Evolutionary conservation across 768 basidiomycete genomes (phyloP), one percentile per base, ranked within the genome.

Genomic region (Plicaturopsis crispa): DNA sequence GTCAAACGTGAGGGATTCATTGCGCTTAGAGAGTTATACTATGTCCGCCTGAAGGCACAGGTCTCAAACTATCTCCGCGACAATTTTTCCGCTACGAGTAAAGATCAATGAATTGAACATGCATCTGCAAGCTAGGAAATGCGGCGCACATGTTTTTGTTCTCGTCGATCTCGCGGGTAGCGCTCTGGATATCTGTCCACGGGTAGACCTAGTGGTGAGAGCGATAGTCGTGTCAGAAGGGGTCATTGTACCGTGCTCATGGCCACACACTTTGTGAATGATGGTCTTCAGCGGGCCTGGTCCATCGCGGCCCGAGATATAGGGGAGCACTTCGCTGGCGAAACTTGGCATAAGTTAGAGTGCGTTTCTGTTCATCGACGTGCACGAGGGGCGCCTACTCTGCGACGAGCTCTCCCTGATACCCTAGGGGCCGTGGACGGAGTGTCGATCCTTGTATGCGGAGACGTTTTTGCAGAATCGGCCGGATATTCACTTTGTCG

Each of bases 391-490:
- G 18, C 6, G 50, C 66, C 35, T 44, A 79, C 83, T 67, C 69
- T 31, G 59, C 54, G 39, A 87, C 71, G 35, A 94, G 66, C 16
- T 83, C 72, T 3, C 73, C 68, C 58, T 96, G 90, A 57, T 94
- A 96, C 45, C 71, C 65, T n/a, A 67, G 50, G 18, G 75, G 72
- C 32, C 88, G 77, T 21, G 82, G 76, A 17, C 91, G 78, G 21
- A 96, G 64, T 2, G 90, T 94, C 16, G 88, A 87, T 16, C 92
- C 91, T 58, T 90, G 81, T 36, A 97, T 81, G 18, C 80, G 78
- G 36, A 96, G 74, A 13, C 91, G 79, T 63, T 93, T 97, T 58
- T 67, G 79, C 41, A 94, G 63, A 38, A 96, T 73, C 7, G 78
- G 80, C 4, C 49, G 50, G 33, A 96, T 62, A 55, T 82, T 70